These are phyloP conservation scores for Berberis thunbergii DNA, from an alignment of 164 flowering plant genomes.

Conservation along the genomic window DNA sequence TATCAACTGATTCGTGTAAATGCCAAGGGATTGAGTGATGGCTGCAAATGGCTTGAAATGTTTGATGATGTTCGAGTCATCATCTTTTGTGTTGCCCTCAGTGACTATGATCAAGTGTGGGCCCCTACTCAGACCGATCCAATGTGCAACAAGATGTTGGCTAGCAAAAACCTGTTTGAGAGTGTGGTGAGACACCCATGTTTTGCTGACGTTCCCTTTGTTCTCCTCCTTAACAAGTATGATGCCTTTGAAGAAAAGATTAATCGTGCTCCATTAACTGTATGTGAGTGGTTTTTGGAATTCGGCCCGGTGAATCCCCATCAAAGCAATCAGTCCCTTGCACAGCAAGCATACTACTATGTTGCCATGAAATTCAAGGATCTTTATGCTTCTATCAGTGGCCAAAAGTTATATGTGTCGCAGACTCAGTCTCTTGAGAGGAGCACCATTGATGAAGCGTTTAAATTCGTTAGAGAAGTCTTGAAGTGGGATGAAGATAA, in stretches of 20 bases:
- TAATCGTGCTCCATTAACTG: slow-evolving; percentile 36
- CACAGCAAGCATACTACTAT: slow-evolving; percentile 85
- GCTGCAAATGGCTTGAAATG: slow-evolving; percentile 99
- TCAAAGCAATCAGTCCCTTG: slow-evolving; percentile 60
- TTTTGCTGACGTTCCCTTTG: slow-evolving; percentile 78
- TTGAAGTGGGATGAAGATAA: slow-evolving; percentile 95
- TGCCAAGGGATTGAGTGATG: slow-evolving; percentile 90
- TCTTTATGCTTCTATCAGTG: slow-evolving; percentile 66
- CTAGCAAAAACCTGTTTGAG: slow-evolving; percentile 81
- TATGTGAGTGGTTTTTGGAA: slow-evolving; percentile 86
- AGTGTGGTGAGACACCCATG: slow-evolving; percentile 74
- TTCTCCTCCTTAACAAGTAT: slow-evolving; percentile 80
- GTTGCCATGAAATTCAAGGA: slow-evolving; percentile 96
- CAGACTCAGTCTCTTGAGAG: slow-evolving; percentile 79
- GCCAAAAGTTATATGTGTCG: slow-evolving; percentile 78
- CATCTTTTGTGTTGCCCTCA: slow-evolving; percentile 69
- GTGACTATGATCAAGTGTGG: slow-evolving; percentile 76
- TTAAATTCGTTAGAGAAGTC: slow-evolving; percentile 83
- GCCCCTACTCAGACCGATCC: slow-evolving; percentile 21
- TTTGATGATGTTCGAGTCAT: slow-evolving; percentile 93
- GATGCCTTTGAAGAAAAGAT: slow-evolving; percentile 88
- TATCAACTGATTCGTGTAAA: slow-evolving; percentile 84
- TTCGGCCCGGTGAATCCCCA: slow-evolving; percentile 70
- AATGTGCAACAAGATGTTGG: slow-evolving; percentile 61
- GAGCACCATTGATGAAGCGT: slow-evolving; percentile 67